These are phyloP conservation scores for Whalleya microplaca DNA, from an alignment of 2,329 filamentous ascomycete species.

Conservation along the genomic window DNA sequence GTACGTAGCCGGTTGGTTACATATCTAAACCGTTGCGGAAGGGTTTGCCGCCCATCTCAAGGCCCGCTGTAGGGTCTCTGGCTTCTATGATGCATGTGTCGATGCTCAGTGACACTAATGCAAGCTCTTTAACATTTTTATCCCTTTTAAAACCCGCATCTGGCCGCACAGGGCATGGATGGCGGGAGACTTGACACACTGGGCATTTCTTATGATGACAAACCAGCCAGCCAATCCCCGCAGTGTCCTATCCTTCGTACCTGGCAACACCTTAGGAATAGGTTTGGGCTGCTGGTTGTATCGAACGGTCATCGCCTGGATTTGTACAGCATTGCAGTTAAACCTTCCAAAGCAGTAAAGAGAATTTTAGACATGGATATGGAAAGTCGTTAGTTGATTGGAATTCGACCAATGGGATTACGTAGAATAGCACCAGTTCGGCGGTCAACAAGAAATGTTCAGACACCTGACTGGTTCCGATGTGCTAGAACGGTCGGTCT, in stretches of 20 bases:
- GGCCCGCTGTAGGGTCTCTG: constrained; percentile 1
- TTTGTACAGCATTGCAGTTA: neutral
- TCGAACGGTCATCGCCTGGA: neutral
- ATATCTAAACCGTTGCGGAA: neutral
- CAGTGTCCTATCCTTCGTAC: neutral
- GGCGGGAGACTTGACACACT: neutral
- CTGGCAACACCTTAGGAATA: constrained; percentile 1
- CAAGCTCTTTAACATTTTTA: constrained; percentile 23
- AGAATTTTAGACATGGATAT: neutral
- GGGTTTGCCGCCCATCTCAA: neutral
- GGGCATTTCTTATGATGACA: neutral
- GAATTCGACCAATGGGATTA: constrained; percentile 4
- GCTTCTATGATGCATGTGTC: constrained; percentile 13
- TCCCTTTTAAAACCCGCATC: constrained; percentile 14
- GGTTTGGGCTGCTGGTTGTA: constrained; percentile 12
- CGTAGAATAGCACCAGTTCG: neutral
- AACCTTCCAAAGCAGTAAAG: neutral
- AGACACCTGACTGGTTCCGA: constrained; percentile 17
- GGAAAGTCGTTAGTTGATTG: neutral
- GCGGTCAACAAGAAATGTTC: neutral
- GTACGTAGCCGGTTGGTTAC: too few relatives aligned
- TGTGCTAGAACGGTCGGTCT: constrained; percentile 15
- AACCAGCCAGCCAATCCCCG: neutral
- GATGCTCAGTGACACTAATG: constrained; percentile 25
- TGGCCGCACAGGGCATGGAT: constrained; percentile 17